Percentiles rank a stretch among this genome's conserved stretches.
phyloP scores from a whole-genome alignment of 2,329 filamentous ascomycete species.

The Conoideocrella luteorostrata region DNA sequence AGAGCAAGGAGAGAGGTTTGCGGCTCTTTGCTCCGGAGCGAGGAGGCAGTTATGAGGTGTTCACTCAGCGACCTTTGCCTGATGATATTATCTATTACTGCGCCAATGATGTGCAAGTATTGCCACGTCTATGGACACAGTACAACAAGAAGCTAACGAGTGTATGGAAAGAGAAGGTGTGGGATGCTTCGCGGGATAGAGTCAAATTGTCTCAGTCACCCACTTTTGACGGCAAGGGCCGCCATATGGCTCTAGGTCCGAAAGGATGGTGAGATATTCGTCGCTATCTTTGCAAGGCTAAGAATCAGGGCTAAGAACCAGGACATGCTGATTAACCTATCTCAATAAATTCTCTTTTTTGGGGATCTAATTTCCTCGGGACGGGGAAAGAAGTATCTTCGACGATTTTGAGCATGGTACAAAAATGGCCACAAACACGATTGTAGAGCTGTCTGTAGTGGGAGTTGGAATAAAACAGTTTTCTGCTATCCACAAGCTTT shows the following conservation, averaged over 20 bases:
- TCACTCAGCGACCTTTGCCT: constrained; percentile 37
- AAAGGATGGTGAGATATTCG: no score
- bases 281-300: no score
- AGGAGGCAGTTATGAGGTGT: constrained; percentile 41
- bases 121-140: constrained; percentile 29
- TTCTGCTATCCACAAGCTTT: no score
- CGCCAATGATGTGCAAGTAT: constrained; percentile 34
- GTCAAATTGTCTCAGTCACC: constrained; percentile 22
- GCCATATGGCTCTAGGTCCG: constrained; percentile 23
- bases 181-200: constrained; percentile 18
- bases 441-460: no score
- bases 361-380: no score
- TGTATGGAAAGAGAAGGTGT: constrained; percentile 17
- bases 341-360: no score
- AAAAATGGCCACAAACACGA: no score
- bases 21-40: constrained; percentile 32
- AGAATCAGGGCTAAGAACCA: no score
- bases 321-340: no score
- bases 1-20: constrained; percentile 28
- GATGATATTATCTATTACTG: constrained; percentile 37
- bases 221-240: constrained; percentile 20
- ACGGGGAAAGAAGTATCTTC: no score
- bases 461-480: no score
- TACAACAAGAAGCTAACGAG: constrained; percentile 18
- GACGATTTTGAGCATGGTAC: no score